phyloP scores from a whole-genome alignment of 441 rosid species.

The Pelargonium australe region DNA sequence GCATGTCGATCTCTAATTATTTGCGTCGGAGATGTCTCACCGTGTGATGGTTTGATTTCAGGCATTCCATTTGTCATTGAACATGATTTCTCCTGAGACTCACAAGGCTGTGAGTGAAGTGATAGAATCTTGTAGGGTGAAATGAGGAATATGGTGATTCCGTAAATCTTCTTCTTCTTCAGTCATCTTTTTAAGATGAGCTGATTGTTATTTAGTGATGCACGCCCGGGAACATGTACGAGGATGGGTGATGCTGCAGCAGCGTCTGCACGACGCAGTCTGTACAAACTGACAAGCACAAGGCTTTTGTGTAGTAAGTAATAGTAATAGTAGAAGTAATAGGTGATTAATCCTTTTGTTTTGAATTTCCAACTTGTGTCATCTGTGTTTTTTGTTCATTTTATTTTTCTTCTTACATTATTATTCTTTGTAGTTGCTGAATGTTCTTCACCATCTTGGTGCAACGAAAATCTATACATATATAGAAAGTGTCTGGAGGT shows the following conservation, averaged over 20 bases:
- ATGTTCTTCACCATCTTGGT: no score
- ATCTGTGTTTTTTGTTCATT: no score
- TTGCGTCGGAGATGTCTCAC: no score
- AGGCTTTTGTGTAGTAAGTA: constrained; percentile 8
- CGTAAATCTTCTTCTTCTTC: constrained; percentile 46
- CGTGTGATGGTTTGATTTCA: constrained; percentile 18
- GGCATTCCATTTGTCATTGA: constrained; percentile 85
- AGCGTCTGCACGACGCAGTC: background rate
- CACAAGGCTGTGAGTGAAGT: constrained; percentile 88
- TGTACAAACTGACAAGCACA: constrained; percentile 12
- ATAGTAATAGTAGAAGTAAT: constrained; percentile 13
- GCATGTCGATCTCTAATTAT: no score
- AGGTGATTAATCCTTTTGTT: constrained; percentile 17
- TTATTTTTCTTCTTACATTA: no score
- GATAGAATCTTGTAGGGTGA: constrained; percentile 75
- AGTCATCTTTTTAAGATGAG: constrained; percentile 22
- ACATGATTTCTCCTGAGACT: constrained; percentile 93
- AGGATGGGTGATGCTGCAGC: constrained; percentile 18
- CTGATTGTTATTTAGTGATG: constrained; percentile 25
- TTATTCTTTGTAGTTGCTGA: no score
- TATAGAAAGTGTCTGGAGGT: no score
- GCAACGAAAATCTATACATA: no score
- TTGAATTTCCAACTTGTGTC: background rate
- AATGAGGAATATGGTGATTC: constrained; percentile 40
- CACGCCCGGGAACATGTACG: constrained; percentile 3